Base-by-base conservation (phyloP, 129 eudicot genomes). In the Helianthus tuberosus region DNA sequence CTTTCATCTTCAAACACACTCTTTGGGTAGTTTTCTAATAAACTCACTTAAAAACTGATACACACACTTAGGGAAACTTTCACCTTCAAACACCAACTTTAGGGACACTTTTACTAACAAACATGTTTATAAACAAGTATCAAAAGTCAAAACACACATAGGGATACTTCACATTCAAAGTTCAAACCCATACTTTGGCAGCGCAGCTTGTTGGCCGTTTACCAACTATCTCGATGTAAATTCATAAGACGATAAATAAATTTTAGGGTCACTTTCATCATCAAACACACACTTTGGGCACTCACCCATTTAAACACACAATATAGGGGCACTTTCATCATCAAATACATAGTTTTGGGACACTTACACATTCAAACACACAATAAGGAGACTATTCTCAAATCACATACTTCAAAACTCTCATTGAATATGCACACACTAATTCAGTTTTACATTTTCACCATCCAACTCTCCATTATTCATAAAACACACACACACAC, bases 271-370 rank as follows among this genome's bases (percentile, higher is more conserved):
- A 51, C 3, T 11, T 69, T 69, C 32, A 50, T 17, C 25, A 25
- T 50, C 62, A 50, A 55, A 39, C 75, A 69, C 74, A 69, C 49
- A 50, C 44, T 50, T 68, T 5, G 43, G 36, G 25, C 20, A 44
- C 5, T 20, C 48, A 15, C 50, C 50, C 78, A 46, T n/a, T 48
- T 50, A 35, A 73, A 62, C 5, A 11, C 41, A n/a, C 20, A 63
- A 8, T 52, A 47, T 71, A 10, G 66, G 52, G 65, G 20, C 49
- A 17, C 59, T 6, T 36, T 55, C 32, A 4, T 39, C 44, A 35
- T 20, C 64, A 16, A 53, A 23, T 41, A 54, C 66, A 43, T 52
- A 32, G 36, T 20, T 43, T 41, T 11, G n/a, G 32, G 58, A 59
- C 5, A 53, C 4, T 23, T 65, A 64, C 65, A 52, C 16, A 29